Base-by-base conservation (phyloP, 2,329 filamentous ascomycete species). In the Alternaria viburni region DNA sequence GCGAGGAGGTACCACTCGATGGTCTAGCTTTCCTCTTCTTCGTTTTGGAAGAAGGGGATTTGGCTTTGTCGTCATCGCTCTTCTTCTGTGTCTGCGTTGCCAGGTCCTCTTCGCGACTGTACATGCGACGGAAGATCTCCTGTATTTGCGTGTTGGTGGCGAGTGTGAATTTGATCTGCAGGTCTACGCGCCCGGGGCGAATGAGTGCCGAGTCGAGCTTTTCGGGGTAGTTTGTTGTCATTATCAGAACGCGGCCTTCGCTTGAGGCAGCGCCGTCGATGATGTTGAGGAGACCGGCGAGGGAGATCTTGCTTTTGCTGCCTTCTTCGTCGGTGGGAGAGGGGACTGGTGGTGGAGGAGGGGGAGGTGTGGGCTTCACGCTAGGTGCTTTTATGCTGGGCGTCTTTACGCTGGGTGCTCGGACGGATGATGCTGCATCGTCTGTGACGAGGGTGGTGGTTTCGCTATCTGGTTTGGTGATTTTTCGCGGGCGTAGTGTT, bases 201-300 rank as follows among this genome's bases (percentile, higher is more conserved):
- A 89, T 88, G 17, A 90, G 82, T 0, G 88, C 88, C 65, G 86
- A 85, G 30, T 77, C 74, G 3, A 77, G 65, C 2, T 57, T 59
- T n/a, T 75, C 67, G 3, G 68, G 66, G 11, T 54, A 64, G 57
- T 77, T 77, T 1, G 70, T 71, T 1, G 74, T 77, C 73, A 76
- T 77, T 41, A 77, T 66, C 3, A 77, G 54, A 9, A 77, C 64
- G 6, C 62, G 55, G 6, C 62, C 92, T 80, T 95, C 92, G 70
- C 92, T 91, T 4, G 89, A 91, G 1, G 90, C 91, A 1, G 93
- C 91, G 58, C 93, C 91, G 72, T 96, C 92, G 44, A 96, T 93
- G 61, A 91, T 90, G 78, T 96, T 96, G 55, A 96, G 85, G 1
- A 96, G 85, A 1, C 92, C 92, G 0, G 91, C 92, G 3, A 96